Evolutionary conservation across 768 basidiomycete species (phyloP), one percentile per base, ranked within the genome.

Genomic region (Suillus subalutaceus): DNA sequence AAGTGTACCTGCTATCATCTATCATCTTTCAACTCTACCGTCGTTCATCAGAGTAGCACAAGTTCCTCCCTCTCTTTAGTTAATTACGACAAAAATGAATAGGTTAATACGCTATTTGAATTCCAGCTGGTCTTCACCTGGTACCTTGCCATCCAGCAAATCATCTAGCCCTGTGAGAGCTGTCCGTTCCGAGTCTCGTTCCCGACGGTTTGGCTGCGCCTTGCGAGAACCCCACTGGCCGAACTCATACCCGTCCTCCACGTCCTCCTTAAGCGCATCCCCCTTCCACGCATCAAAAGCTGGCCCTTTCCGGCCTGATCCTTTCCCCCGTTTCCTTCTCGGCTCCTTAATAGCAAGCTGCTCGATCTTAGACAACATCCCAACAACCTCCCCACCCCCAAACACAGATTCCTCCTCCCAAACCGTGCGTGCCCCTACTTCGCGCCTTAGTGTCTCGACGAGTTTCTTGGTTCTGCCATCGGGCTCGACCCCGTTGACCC

Each of bases 401-500:
- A 84, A 68, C 85, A 85, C 2, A 63, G 67, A 26, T 69, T 86
- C 85, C 43, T 83, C 74, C 20, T 82, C 79, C 81, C 82, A 85
- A 20, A 85, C 70, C 60, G 85, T 84, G 61, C 82, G 80, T 68
- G 83, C 81, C 32, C 85, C 86, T 12, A 90, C 83, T 62, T 93
- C 88, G 63, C 86, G 80, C 40, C 92, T 82, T 23, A 95, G 79
- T 18, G 71, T 79, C 65, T 91, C 90, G 15, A 89, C 83, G 20
- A 94, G 73, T 35, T 79, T 79, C 13, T 85, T 83, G 2, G 93
- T 96, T 48, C 78, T 80, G 18, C 72, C 73, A 71, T 96, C 89
- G 50, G 85, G 78, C 43, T 82, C 83, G 15, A 97, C 88, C 16
- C 91, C 92, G 70, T 96, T 94, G 46, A 88, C 82, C 30, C 80